A percentile compares a stretch with the other conserved stretches of the same genome.
Evolutionary conservation across 179 eudicot genomes (phyloP).

Genomic region (Patellifolia procumbens): DNA sequence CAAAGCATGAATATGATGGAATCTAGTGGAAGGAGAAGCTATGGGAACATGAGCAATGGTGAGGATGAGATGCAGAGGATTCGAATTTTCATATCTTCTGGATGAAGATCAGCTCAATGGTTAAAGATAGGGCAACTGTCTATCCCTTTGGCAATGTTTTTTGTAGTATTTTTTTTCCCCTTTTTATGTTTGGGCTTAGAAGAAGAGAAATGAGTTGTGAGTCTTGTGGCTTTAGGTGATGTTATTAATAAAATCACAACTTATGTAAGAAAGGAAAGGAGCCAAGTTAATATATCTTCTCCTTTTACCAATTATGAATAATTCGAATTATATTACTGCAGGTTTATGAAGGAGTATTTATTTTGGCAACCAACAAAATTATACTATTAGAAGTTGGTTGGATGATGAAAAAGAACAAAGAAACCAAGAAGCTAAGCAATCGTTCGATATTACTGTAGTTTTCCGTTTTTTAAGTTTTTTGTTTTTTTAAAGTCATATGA

Average conservation of each 20-base stretch:
- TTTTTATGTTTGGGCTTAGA: neutral
- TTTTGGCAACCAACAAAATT: neutral
- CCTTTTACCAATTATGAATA: neutral
- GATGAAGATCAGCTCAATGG: conserved; percentile 21
- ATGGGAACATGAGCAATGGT: conserved; percentile 9
- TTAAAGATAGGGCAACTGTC: conserved; percentile 42
- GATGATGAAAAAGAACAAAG: too few relatives aligned
- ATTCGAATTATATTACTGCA: neutral
- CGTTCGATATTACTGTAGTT: too few relatives aligned
- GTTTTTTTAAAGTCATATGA: too few relatives aligned
- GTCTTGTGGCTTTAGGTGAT: neutral
- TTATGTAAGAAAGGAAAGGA: neutral
- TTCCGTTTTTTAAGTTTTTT: too few relatives aligned
- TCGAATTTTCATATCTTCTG: conserved; percentile 1
- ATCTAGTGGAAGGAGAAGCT: conserved; percentile 13
- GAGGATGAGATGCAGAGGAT: conserved; percentile 12
- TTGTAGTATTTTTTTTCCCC: neutral
- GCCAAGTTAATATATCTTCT: neutral
- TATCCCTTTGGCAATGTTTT: conserved; percentile 49
- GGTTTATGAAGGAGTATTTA: neutral
- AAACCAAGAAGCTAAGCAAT: too few relatives aligned
- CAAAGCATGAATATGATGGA: neutral
- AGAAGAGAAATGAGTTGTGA: conserved; percentile 3
- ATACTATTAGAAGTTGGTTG: too few relatives aligned
- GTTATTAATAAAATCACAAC: neutral